Percentiles rank a stretch among this genome's conserved stretches.
Conservation (phyloP, 768 basidiomycete genomes). For the Paxillus involutus region DNA sequence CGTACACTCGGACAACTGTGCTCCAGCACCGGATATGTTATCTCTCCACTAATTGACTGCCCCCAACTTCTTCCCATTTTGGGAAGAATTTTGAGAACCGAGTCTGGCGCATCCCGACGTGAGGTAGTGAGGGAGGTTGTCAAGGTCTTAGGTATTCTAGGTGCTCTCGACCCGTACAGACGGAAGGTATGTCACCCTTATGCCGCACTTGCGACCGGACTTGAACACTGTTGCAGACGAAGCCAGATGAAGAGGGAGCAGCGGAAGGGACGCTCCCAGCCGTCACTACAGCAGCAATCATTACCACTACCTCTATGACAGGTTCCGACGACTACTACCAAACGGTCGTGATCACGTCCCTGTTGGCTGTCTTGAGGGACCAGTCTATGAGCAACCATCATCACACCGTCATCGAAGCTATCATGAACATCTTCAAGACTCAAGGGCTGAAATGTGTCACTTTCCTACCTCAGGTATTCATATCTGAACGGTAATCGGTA, state of each 20-base stretch:
- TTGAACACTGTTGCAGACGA: constrained; percentile 38
- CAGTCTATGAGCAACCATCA: constrained; percentile 84
- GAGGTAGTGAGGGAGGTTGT: constrained; percentile 95
- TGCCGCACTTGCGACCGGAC: neutral
- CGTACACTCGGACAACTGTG: constrained; percentile 94
- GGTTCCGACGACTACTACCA: constrained; percentile 96
- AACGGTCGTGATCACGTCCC: constrained; percentile 87
- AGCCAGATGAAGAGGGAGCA: constrained; percentile 62
- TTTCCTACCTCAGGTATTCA: constrained; percentile 83
- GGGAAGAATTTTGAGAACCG: constrained; percentile 82
- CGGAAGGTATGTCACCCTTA: constrained; percentile 64
- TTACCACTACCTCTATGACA: constrained; percentile 57
- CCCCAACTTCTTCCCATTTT: constrained; percentile 87
- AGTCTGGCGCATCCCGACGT: constrained; percentile 69
- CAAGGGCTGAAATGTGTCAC: constrained; percentile 95
- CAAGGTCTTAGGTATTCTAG: constrained; percentile 93
- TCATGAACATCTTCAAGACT: constrained; percentile 99
- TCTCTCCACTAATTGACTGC: constrained; percentile 86
- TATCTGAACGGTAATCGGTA: neutral
- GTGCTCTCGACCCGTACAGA: constrained; percentile 93
- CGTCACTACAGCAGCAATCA: constrained; percentile 68
- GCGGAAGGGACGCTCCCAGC: constrained; percentile 59
- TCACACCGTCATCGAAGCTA: constrained; percentile 92
- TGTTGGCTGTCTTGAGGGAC: constrained; percentile 87
- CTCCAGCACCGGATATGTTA: constrained; percentile 93